These are phyloP conservation scores for Penicillium palitans DNA, from an alignment of 2,329 filamentous ascomycete genomes.

Conservation along the genomic window DNA sequence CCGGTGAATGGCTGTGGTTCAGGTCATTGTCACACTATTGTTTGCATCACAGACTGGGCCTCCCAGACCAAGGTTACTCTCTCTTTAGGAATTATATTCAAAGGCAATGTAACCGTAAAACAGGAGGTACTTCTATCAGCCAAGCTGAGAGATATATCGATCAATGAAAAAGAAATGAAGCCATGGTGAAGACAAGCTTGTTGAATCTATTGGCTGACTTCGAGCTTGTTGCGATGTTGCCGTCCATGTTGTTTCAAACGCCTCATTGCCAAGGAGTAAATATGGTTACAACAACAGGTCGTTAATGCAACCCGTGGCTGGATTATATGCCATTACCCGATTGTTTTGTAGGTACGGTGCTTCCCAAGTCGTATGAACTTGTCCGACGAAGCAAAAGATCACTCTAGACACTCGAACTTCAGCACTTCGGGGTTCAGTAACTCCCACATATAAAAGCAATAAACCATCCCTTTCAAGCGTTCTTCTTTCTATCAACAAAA, in stretches of 20 bases:
- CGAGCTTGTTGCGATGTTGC: conserved; percentile 1
- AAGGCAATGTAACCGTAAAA: conserved; percentile 22
- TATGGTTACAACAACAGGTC: conserved; percentile 9
- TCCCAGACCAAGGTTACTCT: conserved; percentile 14
- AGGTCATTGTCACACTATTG: conserved; percentile 12
- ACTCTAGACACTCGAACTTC: not conserved
- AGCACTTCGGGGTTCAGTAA: not conserved
- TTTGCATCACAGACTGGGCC: conserved; percentile 7
- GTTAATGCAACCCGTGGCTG: conserved; percentile 12
- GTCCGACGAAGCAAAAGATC: not conserved
- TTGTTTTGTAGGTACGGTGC: not conserved
- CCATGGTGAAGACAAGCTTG: not conserved
- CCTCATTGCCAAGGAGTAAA: not conserved
- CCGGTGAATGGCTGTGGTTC: conserved; percentile 1
- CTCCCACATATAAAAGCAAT: not conserved
- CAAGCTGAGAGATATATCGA: conserved; percentile 14
- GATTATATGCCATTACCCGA: not conserved
- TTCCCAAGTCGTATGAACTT: conserved; percentile 1
- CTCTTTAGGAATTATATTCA: not conserved
- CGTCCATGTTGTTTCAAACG: not conserved
- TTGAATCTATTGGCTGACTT: not conserved
- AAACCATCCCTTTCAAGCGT: not conserved
- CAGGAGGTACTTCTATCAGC: not conserved
- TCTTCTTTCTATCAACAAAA: not conserved
- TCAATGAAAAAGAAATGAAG: not conserved